Evolutionary conservation across 768 basidiomycete species (phyloP).

Genomic region (Nidula microcarpa): DNA sequence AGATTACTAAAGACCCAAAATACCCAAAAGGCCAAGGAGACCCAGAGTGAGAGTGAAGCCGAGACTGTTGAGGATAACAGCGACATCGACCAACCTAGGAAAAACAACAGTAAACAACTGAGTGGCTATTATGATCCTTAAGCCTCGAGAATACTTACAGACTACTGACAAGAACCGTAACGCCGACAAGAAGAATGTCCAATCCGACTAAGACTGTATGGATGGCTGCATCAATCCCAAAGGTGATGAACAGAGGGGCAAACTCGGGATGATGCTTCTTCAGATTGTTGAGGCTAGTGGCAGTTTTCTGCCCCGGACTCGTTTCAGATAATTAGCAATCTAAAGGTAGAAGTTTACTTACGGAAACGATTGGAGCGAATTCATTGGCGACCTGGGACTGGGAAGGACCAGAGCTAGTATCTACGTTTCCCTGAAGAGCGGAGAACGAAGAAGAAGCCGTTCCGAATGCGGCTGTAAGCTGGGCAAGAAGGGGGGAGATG

Average conservation of each 20-base stretch:
- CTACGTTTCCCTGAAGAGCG: conserved; percentile 3
- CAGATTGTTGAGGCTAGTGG: conserved; percentile 5
- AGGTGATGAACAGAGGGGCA: conserved; percentile 2
- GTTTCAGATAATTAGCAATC: too few relatives aligned
- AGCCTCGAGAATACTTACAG: conserved; percentile 1
- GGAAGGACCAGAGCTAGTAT: background rate
- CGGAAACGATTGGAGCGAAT: too few relatives aligned
- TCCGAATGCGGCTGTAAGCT: background rate
- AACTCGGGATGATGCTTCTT: conserved; percentile 5
- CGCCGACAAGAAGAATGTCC: conserved; percentile 2
- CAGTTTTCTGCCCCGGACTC: background rate
- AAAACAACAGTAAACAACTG: background rate
- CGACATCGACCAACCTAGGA: background rate
- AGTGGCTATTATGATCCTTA: background rate
- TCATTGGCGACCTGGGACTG: background rate
- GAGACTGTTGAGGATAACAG: background rate
- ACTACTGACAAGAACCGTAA: conserved; percentile 1
- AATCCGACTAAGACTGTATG: conserved; percentile 6
- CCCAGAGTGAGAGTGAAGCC: background rate
- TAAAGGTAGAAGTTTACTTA: too few relatives aligned
- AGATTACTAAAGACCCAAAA: background rate
- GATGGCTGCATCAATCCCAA: conserved; percentile 6
- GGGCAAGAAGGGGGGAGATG: background rate
- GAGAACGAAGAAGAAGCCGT: conserved; percentile 1
- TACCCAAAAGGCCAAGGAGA: background rate